Conservation (phyloP, 2,329 filamentous ascomycete species). For the Kalaharituber pfeilii region DNA sequence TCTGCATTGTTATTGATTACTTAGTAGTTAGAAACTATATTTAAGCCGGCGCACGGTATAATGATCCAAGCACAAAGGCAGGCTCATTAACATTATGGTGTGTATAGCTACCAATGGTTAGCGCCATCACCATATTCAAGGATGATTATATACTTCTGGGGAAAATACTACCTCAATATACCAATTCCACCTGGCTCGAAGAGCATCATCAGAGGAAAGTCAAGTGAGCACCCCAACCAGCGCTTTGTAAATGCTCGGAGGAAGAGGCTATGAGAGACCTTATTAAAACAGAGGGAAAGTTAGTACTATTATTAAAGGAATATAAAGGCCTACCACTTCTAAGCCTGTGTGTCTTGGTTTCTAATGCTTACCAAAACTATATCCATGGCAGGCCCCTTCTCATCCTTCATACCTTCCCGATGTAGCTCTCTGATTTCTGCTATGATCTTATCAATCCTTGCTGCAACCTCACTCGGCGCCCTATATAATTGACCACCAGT, state of each 20-base stretch:
- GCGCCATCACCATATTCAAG: too few species aligned
- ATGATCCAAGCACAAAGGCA: conserved; percentile 25
- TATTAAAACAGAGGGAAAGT: neutral
- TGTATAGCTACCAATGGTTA: conserved; percentile 22
- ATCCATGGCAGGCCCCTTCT: conserved; percentile 33
- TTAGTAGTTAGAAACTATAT: too few species aligned
- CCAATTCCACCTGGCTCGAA: conserved; percentile 29
- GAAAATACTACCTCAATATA: conserved; percentile 24
- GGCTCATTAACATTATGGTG: conserved; percentile 27
- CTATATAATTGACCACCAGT: neutral
- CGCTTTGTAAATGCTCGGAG: conserved; percentile 38
- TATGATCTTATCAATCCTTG: conserved; percentile 35
- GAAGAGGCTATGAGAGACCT: conserved; percentile 33
- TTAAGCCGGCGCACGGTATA: conserved; percentile 14
- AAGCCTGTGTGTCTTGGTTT: too few species aligned
- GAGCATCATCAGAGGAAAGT: conserved; percentile 26
- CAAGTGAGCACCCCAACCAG: conserved; percentile 34
- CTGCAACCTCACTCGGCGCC: conserved; percentile 31
- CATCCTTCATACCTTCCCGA: conserved; percentile 30
- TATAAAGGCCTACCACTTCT: neutral
- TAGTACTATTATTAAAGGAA: too few species aligned
- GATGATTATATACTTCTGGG: too few species aligned
- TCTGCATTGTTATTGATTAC: too few species aligned
- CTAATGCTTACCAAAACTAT: conserved; percentile 33
- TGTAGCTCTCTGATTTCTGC: conserved; percentile 34